Base-by-base conservation (phyloP, 2,329 filamentous ascomycete species). In the Arachnomyces sp. region DNA sequence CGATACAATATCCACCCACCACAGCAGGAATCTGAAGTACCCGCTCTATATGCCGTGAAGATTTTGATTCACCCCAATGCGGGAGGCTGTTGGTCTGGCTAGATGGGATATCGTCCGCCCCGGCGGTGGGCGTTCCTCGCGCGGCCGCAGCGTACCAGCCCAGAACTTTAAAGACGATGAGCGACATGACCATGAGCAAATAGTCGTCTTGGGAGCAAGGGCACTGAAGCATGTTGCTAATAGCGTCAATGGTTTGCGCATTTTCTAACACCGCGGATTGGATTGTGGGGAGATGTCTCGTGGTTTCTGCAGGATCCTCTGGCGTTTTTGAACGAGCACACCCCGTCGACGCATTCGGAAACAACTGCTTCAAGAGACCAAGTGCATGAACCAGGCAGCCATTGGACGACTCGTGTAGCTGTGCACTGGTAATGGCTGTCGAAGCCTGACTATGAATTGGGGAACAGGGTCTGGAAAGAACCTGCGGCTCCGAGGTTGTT, bases 111-210 rank as follows among this genome's bases (percentile, higher is more conserved):
- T 25, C 20, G 5, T 25, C 20, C 20, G 20, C 30, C 29, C 14
- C 30, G 28, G 15, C 34, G 38, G 13, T 9, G 30, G 36, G 31
- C 13, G 17, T 43, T 13, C 31, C 14, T 13, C 38, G 35, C 31
- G 51, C 55, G 4, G 50, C 57, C 3, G 52, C 47, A 0, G 48
- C 47, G 40, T 64, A 64, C 49, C 54, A 52, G 15, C 42, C 53
- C 25, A 64, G 35, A 2, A 62, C 45, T 48, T 61, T 63, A 46
- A 62, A 57, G 8, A 60, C 45, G 29, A 61, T 53, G 12, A 63
- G 41, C 8, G 56, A 53, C 25, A 61, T 44, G 9, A 63, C 39
- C 7, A 48, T 42, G n/a, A 63, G 47, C 17, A 63, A 39, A 39
- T 59, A 61, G 11, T 49, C 54, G 39, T 61, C 59, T 2, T 57